Percentiles rank a stretch among this genome's conserved stretches.
Evolutionary conservation across 2,329 filamentous ascomycete genomes (phyloP).

Genomic region (Penicillium fuscoglaucum): DNA sequence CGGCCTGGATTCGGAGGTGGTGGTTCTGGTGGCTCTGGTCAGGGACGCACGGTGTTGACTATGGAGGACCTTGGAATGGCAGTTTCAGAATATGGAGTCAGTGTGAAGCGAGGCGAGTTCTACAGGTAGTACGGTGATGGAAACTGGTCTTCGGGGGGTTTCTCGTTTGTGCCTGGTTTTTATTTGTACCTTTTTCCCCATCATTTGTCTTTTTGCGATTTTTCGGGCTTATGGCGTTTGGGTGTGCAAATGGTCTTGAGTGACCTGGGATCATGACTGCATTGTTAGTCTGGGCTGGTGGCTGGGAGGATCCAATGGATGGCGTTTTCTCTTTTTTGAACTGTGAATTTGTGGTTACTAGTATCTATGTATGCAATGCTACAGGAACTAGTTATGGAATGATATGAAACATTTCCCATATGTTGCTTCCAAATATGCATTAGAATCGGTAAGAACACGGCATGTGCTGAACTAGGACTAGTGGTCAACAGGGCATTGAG

Average conservation of each 20-base stretch:
- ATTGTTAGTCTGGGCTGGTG: slow-evolving; percentile 10
- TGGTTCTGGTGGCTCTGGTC: slow-evolving; percentile 75
- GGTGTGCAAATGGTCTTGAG: neutral
- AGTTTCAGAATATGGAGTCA: slow-evolving; percentile 95
- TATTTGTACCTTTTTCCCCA: neutral
- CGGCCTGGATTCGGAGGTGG: slow-evolving; percentile 81
- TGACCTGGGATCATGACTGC: slow-evolving; percentile 13
- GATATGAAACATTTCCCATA: neutral
- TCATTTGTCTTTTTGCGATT: slow-evolving; percentile 1
- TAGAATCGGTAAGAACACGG: neutral
- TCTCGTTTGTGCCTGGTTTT: neutral
- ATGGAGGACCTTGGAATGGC: slow-evolving; percentile 99
- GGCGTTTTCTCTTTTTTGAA: slow-evolving; percentile 16
- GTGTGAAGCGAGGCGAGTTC: slow-evolving; percentile 95
- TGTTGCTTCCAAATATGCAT: no score
- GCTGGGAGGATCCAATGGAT: slow-evolving; percentile 10
- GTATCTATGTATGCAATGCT: neutral
- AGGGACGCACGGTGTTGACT: slow-evolving; percentile 90
- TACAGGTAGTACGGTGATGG: slow-evolving; percentile 63
- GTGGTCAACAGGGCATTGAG: neutral
- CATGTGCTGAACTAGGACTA: neutral
- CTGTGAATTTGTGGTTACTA: neutral
- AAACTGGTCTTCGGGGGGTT: neutral
- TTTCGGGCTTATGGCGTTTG: slow-evolving; percentile 1
- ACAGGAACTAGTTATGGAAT: neutral